phyloP scores from a whole-genome alignment of 129 eudicot genomes.

The Arctium lappa region DNA sequence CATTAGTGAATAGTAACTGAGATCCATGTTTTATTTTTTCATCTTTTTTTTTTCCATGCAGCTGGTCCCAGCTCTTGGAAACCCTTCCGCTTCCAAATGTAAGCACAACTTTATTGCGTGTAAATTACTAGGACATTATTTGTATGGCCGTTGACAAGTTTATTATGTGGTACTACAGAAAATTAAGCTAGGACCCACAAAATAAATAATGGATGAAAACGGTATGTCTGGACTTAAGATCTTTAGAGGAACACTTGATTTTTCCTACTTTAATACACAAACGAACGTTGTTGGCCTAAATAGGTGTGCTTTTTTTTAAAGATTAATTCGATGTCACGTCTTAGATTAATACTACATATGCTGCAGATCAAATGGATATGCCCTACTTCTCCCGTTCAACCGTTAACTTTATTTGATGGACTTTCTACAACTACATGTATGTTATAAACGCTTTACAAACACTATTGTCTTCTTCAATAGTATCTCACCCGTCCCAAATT shows the following conservation, averaged over 20 bases:
- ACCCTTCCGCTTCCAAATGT: conserved; percentile 75
- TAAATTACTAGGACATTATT: not conserved
- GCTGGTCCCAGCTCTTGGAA: conserved; percentile 77
- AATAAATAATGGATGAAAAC: not conserved
- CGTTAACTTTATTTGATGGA: conserved; percentile 72
- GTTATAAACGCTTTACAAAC: conserved; percentile 25
- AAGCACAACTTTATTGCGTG: conserved; percentile 17
- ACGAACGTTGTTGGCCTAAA: not conserved
- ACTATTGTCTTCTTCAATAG: not conserved
- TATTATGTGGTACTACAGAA: not conserved
- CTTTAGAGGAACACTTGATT: not conserved
- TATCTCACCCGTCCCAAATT: not conserved
- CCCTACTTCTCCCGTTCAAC: conserved; percentile 83
- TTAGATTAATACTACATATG: conserved; percentile 21
- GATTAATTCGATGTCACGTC: not conserved
- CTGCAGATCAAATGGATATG: conserved; percentile 87
- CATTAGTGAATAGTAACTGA: not conserved
- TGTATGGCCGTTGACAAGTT: not conserved
- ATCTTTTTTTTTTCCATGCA: conserved; percentile 30
- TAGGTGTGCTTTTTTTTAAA: not conserved
- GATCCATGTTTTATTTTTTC: not conserved
- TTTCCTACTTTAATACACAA: not conserved
- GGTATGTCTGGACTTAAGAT: not conserved
- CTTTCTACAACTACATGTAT: conserved; percentile 82
- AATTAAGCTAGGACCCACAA: not conserved